Evolutionary conservation across 192 early-diverging fungal species (phyloP).

Genomic region (Linnemannia hyalina): DNA sequence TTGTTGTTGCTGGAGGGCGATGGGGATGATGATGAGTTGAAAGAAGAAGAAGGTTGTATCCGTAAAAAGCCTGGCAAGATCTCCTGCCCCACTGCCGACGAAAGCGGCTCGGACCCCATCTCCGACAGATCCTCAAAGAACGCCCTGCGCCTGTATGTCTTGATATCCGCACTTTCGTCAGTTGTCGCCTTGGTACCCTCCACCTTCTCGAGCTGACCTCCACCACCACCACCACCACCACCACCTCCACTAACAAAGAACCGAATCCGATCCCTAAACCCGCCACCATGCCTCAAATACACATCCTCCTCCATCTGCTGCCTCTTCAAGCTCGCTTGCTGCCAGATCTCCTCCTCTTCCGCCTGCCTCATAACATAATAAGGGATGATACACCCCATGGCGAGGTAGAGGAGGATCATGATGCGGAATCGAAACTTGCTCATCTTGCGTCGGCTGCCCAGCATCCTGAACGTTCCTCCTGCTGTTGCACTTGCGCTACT

Average conservation of each 20-base stretch:
- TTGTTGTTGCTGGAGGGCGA: not conserved
- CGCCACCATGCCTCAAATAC: not conserved
- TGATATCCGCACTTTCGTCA: not conserved
- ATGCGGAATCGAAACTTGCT: constrained; percentile 32
- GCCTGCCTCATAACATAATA: constrained; percentile 53
- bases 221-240: not conserved
- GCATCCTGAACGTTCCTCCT: constrained; percentile 22
- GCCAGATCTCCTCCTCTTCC: constrained; percentile 22
- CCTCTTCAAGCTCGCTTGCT: not conserved
- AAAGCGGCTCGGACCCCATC: not conserved
- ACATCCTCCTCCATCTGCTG: not conserved
- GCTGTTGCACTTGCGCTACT: not conserved
- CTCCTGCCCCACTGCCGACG: not conserved
- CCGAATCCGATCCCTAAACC: not conserved
- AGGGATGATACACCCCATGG: constrained; percentile 48
- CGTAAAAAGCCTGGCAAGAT: not conserved
- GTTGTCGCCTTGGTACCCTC: not conserved
- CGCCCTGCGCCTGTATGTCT: constrained; percentile 25
- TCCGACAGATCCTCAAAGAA: constrained; percentile 33
- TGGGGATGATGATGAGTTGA: not conserved
- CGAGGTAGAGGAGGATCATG: constrained; percentile 18
- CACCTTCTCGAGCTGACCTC: not conserved
- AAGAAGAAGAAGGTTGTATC: not conserved
- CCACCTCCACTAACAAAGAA: too few relatives aligned
- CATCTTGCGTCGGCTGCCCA: constrained; percentile 30